Percentiles rank a stretch among this genome's conserved stretches.
These are phyloP conservation scores for Beta vulgaris DNA, from an alignment of 148 eudicot genomes.

Conservation along the genomic window DNA sequence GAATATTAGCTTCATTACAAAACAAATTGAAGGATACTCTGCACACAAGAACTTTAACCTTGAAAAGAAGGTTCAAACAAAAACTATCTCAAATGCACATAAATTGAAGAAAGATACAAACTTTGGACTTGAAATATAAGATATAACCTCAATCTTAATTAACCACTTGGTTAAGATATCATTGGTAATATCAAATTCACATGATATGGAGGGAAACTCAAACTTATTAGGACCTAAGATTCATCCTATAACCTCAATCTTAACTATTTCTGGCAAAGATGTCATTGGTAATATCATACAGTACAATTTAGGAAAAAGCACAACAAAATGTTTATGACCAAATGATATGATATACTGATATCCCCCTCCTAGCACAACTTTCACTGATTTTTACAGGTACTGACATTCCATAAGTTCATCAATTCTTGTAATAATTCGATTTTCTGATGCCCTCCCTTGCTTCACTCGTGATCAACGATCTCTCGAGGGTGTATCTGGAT, in stretches of 20 bases:
- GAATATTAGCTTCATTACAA: background rate
- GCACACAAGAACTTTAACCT: background rate
- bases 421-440: too few relatives aligned
- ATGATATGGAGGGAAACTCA: background rate
- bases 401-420: too few relatives aligned
- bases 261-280: background rate
- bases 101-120: background rate
- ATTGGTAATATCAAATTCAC: background rate
- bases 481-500: too few relatives aligned
- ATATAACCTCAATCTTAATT: constrained; percentile 4
- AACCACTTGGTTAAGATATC: background rate
- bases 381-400: background rate
- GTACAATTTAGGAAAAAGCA: background rate
- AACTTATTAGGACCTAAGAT: background rate
- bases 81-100: background rate
- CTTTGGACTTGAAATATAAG: background rate
- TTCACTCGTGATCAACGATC: too few relatives aligned
- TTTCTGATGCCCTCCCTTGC: too few relatives aligned
- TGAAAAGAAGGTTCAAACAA: background rate
- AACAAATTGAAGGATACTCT: background rate
- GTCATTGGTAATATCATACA: background rate
- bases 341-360: too few relatives aligned
- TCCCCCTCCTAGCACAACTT: background rate
- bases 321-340: background rate
- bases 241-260: constrained; percentile 1